Evolutionary conservation across 805 yeast genomes (phyloP).

Genomic region (Hemisphaericaspora nanyangensis): DNA sequence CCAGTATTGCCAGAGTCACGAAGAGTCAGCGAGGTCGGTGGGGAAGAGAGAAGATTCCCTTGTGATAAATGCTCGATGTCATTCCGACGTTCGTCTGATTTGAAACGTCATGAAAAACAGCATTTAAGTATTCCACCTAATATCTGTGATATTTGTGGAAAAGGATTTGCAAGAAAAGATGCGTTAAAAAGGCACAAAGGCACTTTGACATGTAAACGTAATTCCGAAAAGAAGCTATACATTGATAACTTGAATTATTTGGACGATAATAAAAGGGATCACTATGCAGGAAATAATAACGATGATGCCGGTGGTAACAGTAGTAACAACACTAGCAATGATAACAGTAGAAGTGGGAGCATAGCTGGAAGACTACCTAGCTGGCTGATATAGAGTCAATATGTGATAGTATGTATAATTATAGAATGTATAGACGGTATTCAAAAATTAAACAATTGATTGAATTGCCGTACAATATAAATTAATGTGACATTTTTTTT

Average conservation of each 20-base stretch:
- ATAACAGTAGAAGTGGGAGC: not conserved
- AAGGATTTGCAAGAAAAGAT: conserved; percentile 81
- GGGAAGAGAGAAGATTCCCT: conserved; percentile 38
- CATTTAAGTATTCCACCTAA: conserved; percentile 71
- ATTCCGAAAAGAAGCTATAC: conserved; percentile 51
- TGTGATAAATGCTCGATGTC: conserved; percentile 61
- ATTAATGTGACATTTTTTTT: not conserved
- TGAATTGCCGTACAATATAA: no score
- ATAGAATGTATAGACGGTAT: no score
- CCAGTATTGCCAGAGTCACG: not conserved
- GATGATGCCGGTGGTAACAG: not conserved
- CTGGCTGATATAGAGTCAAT: no score
- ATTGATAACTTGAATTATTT: conserved; percentile 28
- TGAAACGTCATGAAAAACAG: conserved; percentile 72
- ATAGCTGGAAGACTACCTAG: not conserved
- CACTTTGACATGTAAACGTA: conserved; percentile 71
- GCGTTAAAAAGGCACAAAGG: conserved; percentile 74
- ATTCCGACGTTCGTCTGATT: conserved; percentile 65
- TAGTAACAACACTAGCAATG: not conserved
- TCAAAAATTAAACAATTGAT: no score
- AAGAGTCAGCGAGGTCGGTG: not conserved
- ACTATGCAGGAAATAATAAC: conserved; percentile 1
- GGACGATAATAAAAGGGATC: conserved; percentile 8
- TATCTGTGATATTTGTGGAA: conserved; percentile 71
- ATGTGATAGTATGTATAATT: no score